Percentiles rank a stretch among this genome's conserved stretches.
Conservation (phyloP, 352 stramenopile genomes). For the Globisporangium cylindrosporum region DNA sequence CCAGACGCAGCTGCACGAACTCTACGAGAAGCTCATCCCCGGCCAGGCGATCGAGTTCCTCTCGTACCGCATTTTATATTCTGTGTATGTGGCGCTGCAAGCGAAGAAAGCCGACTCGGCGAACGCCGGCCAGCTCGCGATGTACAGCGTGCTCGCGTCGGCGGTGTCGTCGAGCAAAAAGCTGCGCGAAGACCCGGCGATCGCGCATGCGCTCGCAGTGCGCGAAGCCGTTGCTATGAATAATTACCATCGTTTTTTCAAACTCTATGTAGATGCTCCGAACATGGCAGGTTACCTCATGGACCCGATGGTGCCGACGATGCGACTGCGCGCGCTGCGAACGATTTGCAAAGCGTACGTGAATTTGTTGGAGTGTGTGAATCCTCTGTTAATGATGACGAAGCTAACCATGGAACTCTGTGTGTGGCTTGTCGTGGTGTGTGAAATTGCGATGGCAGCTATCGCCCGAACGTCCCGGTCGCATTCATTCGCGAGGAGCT, state of each 20-base stretch:
- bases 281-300: slow-evolving; percentile 91
- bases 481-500: slow-evolving; percentile 74
- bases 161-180: slow-evolving; percentile 31
- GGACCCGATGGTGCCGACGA: slow-evolving; percentile 81
- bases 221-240: slow-evolving; percentile 81
- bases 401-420: neutral
- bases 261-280: slow-evolving; percentile 80
- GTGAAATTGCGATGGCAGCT: slow-evolving; percentile 30
- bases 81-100: slow-evolving; percentile 88
- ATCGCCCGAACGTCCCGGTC: slow-evolving; percentile 68
- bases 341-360: slow-evolving; percentile 88
- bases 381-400: neutral
- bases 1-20: slow-evolving; percentile 86
- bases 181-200: slow-evolving; percentile 48
- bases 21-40: slow-evolving; percentile 80
- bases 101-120: slow-evolving; percentile 76
- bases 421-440: slow-evolving; percentile 1
- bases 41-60: slow-evolving; percentile 83
- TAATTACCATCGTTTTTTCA: slow-evolving; percentile 88
- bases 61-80: slow-evolving; percentile 88
- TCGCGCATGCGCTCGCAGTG: slow-evolving; percentile 74
- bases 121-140: slow-evolving; percentile 81
- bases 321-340: slow-evolving; percentile 77
- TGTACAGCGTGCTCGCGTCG: slow-evolving; percentile 75
- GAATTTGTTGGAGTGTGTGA: neutral